Conservation (phyloP, 306 rosid species). For the Albizia julibrissin region DNA sequence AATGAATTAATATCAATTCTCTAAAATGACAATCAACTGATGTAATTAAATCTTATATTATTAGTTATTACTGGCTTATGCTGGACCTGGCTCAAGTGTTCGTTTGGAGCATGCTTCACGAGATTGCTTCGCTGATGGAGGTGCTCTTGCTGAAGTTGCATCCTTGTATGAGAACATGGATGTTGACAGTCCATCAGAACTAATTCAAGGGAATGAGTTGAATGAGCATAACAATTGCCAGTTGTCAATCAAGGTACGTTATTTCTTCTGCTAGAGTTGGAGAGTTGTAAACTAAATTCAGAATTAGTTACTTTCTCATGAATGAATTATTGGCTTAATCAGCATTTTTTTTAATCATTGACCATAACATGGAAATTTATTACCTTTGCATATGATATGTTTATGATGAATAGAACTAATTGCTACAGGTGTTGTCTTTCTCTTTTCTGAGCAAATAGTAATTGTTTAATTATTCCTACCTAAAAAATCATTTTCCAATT, state of each 20-base stretch:
- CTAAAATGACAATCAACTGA: slow-evolving; percentile 17
- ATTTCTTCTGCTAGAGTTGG: slow-evolving; percentile 16
- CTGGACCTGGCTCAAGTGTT: slow-evolving; percentile 91
- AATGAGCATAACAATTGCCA: slow-evolving; percentile 42
- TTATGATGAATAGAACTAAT: slow-evolving; percentile 2
- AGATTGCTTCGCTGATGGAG: slow-evolving; percentile 71
- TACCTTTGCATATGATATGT: slow-evolving; percentile 13
- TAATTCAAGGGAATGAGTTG: slow-evolving; percentile 39
- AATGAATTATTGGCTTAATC: slow-evolving; percentile 16
- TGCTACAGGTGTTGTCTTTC: slow-evolving; percentile 3
- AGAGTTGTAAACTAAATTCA: slow-evolving; percentile 12
- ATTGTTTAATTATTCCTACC: background rate
- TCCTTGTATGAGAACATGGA: slow-evolving; percentile 63
- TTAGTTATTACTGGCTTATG: slow-evolving; percentile 76
- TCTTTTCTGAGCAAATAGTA: slow-evolving; percentile 11
- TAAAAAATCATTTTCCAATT: slow-evolving; percentile 17
- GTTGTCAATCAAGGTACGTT: slow-evolving; percentile 62
- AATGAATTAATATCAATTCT: slow-evolving; percentile 3
- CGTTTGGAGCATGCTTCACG: slow-evolving; percentile 74
- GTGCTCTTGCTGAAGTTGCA: slow-evolving; percentile 85
- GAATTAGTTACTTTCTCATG: slow-evolving; percentile 20
- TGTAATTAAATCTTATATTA: slow-evolving; percentile 30
- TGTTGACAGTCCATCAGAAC: slow-evolving; percentile 40
- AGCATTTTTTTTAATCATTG: slow-evolving; percentile 20
- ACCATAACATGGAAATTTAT: slow-evolving; percentile 9